Evolutionary conservation across 2,329 filamentous ascomycete genomes (phyloP).

Genomic region (Aspergillus felis): DNA sequence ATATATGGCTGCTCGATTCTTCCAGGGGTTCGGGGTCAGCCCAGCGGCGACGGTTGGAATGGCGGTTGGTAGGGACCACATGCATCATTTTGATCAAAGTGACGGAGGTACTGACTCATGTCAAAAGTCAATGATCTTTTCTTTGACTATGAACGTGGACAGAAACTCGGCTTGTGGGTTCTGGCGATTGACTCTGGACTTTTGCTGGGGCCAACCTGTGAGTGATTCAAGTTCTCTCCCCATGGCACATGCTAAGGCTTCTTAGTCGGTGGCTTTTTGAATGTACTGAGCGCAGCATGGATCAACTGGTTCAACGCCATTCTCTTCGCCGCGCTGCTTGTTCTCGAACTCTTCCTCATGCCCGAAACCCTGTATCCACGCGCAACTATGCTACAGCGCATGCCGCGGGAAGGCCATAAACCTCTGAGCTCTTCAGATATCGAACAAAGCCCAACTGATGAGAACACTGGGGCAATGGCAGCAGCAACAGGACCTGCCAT

Average conservation of each 20-base stretch:
- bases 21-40: slow-evolving; percentile 54
- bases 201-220: slow-evolving; percentile 47
- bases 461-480: neutral
- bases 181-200: slow-evolving; percentile 53
- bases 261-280: slow-evolving; percentile 50
- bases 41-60: slow-evolving; percentile 54
- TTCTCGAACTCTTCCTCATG: slow-evolving; percentile 49
- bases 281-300: slow-evolving; percentile 48
- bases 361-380: slow-evolving; percentile 57
- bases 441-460: slow-evolving; percentile 21
- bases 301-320: slow-evolving; percentile 55
- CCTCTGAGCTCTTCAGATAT: slow-evolving; percentile 14
- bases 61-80: slow-evolving; percentile 37
- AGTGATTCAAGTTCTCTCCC: slow-evolving; percentile 10
- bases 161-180: slow-evolving; percentile 56
- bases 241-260: neutral
- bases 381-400: slow-evolving; percentile 43
- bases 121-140: slow-evolving; percentile 50
- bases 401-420: slow-evolving; percentile 19
- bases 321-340: slow-evolving; percentile 47
- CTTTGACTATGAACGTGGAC: slow-evolving; percentile 54
- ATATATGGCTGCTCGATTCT: slow-evolving; percentile 58
- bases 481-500: slow-evolving; percentile 14
- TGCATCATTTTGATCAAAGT: too few species aligned
- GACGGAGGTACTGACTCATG: neutral